Conservation (phyloP, 108 stramenopile species). For the Stephanodiscus minutulus region DNA sequence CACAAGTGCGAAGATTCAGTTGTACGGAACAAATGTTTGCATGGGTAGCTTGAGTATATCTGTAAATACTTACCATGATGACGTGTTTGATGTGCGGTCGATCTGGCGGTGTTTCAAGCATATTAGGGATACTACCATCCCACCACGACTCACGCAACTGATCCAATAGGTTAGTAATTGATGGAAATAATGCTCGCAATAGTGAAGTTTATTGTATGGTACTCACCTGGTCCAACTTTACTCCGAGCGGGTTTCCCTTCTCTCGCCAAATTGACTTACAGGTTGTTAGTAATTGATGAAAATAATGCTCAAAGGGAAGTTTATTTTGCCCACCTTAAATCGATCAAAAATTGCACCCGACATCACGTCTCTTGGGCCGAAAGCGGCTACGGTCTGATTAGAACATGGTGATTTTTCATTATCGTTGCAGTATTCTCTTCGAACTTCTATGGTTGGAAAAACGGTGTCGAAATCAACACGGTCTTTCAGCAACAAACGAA, state of each 20-base stretch:
- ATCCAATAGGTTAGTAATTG: too few species aligned
- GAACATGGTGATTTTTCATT: conserved; percentile 44
- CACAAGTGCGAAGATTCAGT: conserved; percentile 15
- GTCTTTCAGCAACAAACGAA: conserved; percentile 64
- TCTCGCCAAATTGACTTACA: conserved; percentile 63
- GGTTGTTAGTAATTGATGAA: too few species aligned
- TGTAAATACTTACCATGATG: conserved; percentile 9
- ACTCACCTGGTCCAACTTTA: conserved; percentile 72
- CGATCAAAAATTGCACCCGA: conserved; percentile 60
- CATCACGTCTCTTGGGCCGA: conserved; percentile 55
- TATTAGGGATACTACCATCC: conserved; percentile 58
- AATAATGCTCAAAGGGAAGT: too few species aligned
- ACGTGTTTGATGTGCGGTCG: conserved; percentile 84
- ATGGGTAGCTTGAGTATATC: not conserved
- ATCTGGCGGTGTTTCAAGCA: conserved; percentile 74
- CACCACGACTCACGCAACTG: conserved; percentile 76
- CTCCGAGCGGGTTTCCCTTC: conserved; percentile 59
- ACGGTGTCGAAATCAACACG: conserved; percentile 76
- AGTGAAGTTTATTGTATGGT: too few species aligned
- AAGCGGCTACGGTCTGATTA: conserved; percentile 27
- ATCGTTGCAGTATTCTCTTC: conserved; percentile 55
- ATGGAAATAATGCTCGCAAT: too few species aligned
- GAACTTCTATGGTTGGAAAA: conserved; percentile 66
- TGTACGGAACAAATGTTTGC: not conserved
- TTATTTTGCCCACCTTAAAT: conserved; percentile 62